phyloP scores from a whole-genome alignment of 345 rosid species.

The Zanthoxylum bungeanum region DNA sequence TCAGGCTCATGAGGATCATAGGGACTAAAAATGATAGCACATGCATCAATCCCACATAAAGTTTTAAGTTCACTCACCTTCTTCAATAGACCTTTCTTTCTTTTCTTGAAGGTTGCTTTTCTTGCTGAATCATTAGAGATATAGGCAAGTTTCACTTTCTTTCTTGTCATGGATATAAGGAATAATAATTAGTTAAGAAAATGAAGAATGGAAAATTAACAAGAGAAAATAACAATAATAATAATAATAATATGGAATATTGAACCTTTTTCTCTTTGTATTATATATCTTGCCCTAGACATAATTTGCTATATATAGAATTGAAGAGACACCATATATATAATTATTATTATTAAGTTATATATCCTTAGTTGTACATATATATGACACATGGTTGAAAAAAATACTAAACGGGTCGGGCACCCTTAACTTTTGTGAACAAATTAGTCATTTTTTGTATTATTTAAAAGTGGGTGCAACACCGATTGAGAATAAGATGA shows the following conservation, averaged over 20 bases:
- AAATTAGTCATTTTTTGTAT: neutral
- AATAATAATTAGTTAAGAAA: neutral
- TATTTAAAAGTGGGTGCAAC: too few species aligned
- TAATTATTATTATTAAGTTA: neutral
- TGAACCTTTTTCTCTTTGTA: neutral
- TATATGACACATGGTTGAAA: neutral
- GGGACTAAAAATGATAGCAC: constrained; percentile 37
- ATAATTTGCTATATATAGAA: neutral
- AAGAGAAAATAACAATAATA: too few species aligned
- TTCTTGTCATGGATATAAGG: constrained; percentile 43
- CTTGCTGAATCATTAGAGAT: constrained; percentile 46
- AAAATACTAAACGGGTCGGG: neutral
- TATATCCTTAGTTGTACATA: neutral
- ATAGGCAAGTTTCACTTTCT: constrained; percentile 49
- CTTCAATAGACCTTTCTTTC: constrained; percentile 60
- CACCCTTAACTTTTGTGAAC: neutral
- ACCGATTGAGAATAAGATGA: too few species aligned
- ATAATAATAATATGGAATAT: neutral
- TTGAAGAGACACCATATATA: neutral
- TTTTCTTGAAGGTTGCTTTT: constrained; percentile 58
- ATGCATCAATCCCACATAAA: constrained; percentile 53
- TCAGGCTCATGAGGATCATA: constrained; percentile 35
- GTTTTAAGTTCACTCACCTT: constrained; percentile 60
- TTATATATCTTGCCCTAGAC: neutral
- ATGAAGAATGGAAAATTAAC: neutral